A percentile compares a stretch with the other conserved stretches of the same genome.
Evolutionary conservation across 1,284 basidiomycete genomes (phyloP).

Genomic region (Hemileia vastatrix): DNA sequence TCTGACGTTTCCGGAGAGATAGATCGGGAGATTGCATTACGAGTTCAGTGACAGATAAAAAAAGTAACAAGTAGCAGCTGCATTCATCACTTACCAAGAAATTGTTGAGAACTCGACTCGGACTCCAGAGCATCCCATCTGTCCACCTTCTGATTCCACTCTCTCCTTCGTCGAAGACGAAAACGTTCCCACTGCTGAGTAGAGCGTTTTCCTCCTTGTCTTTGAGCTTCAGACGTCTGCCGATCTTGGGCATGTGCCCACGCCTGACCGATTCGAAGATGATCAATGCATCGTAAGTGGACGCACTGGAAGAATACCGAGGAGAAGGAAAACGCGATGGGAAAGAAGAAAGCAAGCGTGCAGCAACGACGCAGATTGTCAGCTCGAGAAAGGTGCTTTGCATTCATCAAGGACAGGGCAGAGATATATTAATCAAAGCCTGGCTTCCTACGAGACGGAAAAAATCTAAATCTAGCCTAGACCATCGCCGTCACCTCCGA

Average conservation of each 20-base stretch:
- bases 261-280: slow-evolving; percentile 37
- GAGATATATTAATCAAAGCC: too few species aligned
- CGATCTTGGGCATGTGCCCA: slow-evolving; percentile 34
- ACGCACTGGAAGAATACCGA: slow-evolving; percentile 22
- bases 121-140: slow-evolving; percentile 40
- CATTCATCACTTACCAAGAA: slow-evolving; percentile 28
- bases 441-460: too few species aligned
- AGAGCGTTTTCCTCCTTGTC: slow-evolving; percentile 33
- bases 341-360: neutral
- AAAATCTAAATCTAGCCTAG: neutral
- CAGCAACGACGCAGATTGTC: neutral
- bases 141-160: slow-evolving; percentile 40
- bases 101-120: slow-evolving; percentile 37
- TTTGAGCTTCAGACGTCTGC: slow-evolving; percentile 27
- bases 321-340: neutral
- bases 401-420: too few species aligned
- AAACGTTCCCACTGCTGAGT: slow-evolving; percentile 35
- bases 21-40: neutral
- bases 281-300: slow-evolving; percentile 36
- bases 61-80: neutral
- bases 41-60: neutral
- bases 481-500: neutral
- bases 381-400: neutral
- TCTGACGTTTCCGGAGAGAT: neutral
- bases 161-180: slow-evolving; percentile 38